Evolutionary conservation across 2,329 filamentous ascomycete genomes (phyloP), one percentile per base, ranked within the genome.

Genomic region (Dichotomopilus funicola): DNA sequence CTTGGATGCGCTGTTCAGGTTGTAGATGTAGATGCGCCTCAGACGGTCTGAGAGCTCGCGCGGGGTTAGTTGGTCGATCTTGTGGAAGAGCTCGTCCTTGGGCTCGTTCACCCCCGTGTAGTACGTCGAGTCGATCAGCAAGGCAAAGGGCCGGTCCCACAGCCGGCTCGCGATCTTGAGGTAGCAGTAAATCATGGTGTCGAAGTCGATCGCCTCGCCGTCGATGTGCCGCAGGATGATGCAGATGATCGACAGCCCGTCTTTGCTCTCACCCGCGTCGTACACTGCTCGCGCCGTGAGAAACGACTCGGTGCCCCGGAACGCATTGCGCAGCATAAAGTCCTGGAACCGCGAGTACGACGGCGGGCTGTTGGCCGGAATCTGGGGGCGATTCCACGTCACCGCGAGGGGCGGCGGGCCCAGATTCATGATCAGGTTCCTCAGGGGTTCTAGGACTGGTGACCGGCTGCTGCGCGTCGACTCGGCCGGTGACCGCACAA

Each of bases 261-360:
- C 84, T 70, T 85, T 87, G 70, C 81, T 87, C 69, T 87, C 83
- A 19, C 85, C 85, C 37, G 85, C 85, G 64, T 88, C 85, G 64
- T 87, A 88, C 10, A 88, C 81, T 33, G 84, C 83, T 27, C 83
- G 76, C 31, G 81, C 80, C 2, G 82, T 84, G 27, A 85, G 68
- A 56, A 85, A 81, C 2, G 82, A 85, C 61, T 87, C 85, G 0
- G 79, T 81, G 61, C 80, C 82, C 40, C 81, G 77, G 60, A 85
- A 84, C 1, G 84, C 84, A 65, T 87, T 86, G 13, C 80, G 79
- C 46, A 88, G 75, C 85, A 88, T 88, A 63, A 88, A 88, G 61
- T 87, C 82, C 61, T 88, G 85, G 61, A 88, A 88, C 31, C 83
- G 75, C 2, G 83, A 86, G 66, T 87, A 88, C 6, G 80, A 72